Evolutionary conservation across 257 asterid species (phyloP).

Genomic region (Galeopsis tetrahit): DNA sequence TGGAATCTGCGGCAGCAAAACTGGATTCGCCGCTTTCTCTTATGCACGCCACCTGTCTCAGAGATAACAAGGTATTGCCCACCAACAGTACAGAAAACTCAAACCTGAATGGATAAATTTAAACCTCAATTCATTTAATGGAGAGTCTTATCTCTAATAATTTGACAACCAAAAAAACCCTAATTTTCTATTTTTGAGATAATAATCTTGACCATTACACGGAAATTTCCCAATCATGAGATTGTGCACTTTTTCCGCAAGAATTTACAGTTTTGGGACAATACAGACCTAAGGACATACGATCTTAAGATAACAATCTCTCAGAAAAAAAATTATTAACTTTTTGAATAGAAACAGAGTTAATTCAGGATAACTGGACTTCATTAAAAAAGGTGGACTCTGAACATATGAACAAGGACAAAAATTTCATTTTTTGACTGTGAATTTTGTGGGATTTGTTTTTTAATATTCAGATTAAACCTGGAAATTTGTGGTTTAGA

Average conservation of each 20-base stretch:
- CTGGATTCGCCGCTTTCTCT: slow-evolving; percentile 71
- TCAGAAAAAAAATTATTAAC: background rate
- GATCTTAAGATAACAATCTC: background rate
- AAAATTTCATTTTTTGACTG: background rate
- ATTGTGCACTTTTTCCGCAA: background rate
- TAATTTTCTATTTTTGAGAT: slow-evolving; percentile 1
- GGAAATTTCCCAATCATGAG: background rate
- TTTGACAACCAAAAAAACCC: slow-evolving; percentile 28
- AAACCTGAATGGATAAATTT: slow-evolving; percentile 31
- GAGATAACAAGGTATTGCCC: slow-evolving; percentile 91
- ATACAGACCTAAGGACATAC: background rate
- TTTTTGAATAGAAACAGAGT: background rate
- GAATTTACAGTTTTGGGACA: background rate
- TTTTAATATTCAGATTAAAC: slow-evolving; percentile 11
- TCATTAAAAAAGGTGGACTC: slow-evolving; percentile 8
- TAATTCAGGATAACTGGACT: slow-evolving; percentile 23
- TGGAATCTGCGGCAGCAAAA: slow-evolving; percentile 69
- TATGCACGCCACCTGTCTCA: slow-evolving; percentile 93
- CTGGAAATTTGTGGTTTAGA: background rate
- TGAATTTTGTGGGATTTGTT: background rate
- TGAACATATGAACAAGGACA: slow-evolving; percentile 13
- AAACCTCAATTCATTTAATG: slow-evolving; percentile 20
- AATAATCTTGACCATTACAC: background rate
- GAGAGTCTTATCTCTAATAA: slow-evolving; percentile 24
- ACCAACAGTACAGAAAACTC: slow-evolving; percentile 36